These are phyloP conservation scores for Monilinia laxa DNA, from an alignment of 2,329 filamentous ascomycete species.

Conservation along the genomic window DNA sequence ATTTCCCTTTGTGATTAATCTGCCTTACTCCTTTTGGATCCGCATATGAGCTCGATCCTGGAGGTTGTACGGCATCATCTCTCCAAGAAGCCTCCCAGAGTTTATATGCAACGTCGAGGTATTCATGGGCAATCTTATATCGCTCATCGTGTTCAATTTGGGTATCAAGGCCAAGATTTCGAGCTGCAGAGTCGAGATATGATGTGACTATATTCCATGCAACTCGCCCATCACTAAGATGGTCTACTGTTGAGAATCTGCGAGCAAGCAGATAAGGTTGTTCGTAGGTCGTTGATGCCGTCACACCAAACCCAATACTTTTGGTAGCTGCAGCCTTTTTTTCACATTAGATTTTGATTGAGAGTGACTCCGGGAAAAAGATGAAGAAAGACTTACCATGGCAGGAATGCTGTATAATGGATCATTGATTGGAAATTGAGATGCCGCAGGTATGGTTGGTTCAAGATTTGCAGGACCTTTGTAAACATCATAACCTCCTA, in stretches of 20 bases:
- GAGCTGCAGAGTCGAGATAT: constrained; percentile 65
- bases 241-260: constrained; percentile 36
- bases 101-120: constrained; percentile 45
- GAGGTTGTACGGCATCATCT: constrained; percentile 56
- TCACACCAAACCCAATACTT: constrained; percentile 68
- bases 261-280: constrained; percentile 32
- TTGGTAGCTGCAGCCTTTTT: constrained; percentile 51
- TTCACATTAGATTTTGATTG: background rate
- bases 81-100: constrained; percentile 36
- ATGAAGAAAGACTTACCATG: constrained; percentile 52
- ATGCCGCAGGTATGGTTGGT: constrained; percentile 59
- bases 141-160: constrained; percentile 66
- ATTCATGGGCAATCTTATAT: constrained; percentile 64
- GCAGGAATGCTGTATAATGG: constrained; percentile 62
- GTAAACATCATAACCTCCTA: constrained; percentile 70
- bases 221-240: constrained; percentile 57
- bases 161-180: constrained; percentile 58
- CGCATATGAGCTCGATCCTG: constrained; percentile 58
- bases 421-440: constrained; percentile 72
- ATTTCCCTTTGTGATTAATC: constrained; percentile 66
- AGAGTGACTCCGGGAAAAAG: no score
- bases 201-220: constrained; percentile 60
- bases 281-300: constrained; percentile 67
- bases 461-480: constrained; percentile 59
- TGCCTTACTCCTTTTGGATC: constrained; percentile 57